These are phyloP conservation scores for Trichothecium roseum DNA, from an alignment of 2,329 filamentous ascomycete species.

Conservation along the genomic window DNA sequence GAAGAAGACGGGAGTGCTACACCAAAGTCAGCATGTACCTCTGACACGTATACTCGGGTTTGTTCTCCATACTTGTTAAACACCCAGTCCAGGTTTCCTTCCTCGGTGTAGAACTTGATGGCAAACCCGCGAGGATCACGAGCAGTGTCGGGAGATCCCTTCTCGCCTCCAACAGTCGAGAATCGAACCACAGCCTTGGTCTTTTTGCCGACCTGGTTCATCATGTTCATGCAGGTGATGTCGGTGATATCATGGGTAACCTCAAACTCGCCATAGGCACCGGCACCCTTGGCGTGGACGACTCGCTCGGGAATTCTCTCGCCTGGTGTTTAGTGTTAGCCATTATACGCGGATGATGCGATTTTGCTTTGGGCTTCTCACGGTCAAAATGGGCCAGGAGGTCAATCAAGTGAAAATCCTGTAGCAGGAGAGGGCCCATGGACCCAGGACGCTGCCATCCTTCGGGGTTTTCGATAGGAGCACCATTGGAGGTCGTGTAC, in stretches of 20 bases:
- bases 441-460: constrained; percentile 39
- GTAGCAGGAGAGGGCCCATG: constrained; percentile 49
- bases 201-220: constrained; percentile 42
- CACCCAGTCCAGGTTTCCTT: constrained; percentile 56
- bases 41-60: constrained; percentile 47
- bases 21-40: constrained; percentile 46
- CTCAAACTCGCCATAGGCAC: constrained; percentile 49
- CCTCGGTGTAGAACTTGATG: constrained; percentile 48
- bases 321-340: constrained; percentile 9
- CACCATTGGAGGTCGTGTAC: constrained; percentile 51
- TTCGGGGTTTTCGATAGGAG: constrained; percentile 40
- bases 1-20: constrained; percentile 46
- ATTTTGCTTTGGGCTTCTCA: constrained; percentile 11
- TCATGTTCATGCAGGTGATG: constrained; percentile 42
- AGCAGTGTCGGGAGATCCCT: constrained; percentile 56
- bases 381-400: constrained; percentile 38
- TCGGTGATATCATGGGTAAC: constrained; percentile 47
- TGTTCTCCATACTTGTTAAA: constrained; percentile 48
- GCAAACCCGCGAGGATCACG: constrained; percentile 64
- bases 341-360: too few relatives aligned
- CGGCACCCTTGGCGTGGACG: constrained; percentile 21
- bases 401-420: constrained; percentile 45
- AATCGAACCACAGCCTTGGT: constrained; percentile 52
- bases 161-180: constrained; percentile 59
- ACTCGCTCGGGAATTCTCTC: constrained; percentile 45